Evolutionary conservation across 179 eudicot genomes (phyloP), one percentile per base, ranked within the genome.

Genomic region (Beta macrorhiza): DNA sequence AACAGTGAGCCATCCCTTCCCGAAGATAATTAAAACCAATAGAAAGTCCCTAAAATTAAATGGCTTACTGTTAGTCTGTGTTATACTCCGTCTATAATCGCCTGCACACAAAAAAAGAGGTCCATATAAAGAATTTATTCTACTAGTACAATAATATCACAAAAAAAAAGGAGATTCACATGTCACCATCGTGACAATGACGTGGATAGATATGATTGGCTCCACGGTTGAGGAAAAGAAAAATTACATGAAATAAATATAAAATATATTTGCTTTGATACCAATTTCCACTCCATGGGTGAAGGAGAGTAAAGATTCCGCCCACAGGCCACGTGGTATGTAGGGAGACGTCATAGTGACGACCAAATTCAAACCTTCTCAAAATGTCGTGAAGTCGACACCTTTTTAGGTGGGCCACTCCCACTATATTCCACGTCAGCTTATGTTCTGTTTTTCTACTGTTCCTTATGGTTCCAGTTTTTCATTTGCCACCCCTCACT

Each of bases 321-420:
- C n/a, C 80, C 84, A 82, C 84, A 77, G 70, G 84, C 80, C 84
- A 82, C 84, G 80, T 77, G 84, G 80, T 80, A 77, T 10, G 81
- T 82, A 42, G 62, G 25, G 52, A 29, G 53, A 70, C 77, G 80
- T 78, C 82, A 74, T 19, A 7, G 25, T 53, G 85, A 75, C 77
- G 69, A 45, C 0, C 8, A 53, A 16, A 32, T 64, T 67, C 7
- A 74, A 74, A 22, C 63, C 42, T 56, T 67, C 72, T 53, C 5
- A 76, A 53, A n/a, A 67, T 75, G 79, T 49, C 83, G 69, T 81
- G 14, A 67, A 67, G 79, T 49, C 83, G 69, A 75, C 80, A 76
- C 8, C 13, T 7, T 67, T 19, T 44, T 0, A 44, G 2, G 25
- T 37, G 78, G 73, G 72, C 32, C 83, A 74, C 42, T 11, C 25